Percentiles rank a stretch among this genome's conserved stretches.
Evolutionary conservation across 2,329 filamentous ascomycete species (phyloP).

Genomic region (Lithohypha guttulata): DNA sequence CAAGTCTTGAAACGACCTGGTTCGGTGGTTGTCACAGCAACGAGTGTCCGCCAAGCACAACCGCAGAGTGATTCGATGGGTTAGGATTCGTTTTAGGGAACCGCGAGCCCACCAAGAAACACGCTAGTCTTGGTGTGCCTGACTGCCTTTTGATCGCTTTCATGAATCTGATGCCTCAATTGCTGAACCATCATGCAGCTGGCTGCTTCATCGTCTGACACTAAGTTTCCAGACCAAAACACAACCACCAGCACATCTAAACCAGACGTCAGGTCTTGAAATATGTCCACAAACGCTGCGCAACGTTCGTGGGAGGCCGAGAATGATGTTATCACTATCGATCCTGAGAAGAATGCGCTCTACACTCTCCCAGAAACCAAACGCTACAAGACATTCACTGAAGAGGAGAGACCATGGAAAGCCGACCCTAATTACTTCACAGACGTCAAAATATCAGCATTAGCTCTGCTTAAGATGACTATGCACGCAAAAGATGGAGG

Average conservation of each 20-base stretch:
- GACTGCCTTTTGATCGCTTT: too few relatives aligned
- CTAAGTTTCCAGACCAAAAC: too few relatives aligned
- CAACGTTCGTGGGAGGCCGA: constrained; percentile 54
- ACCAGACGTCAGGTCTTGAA: too few relatives aligned
- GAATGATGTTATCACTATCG: constrained; percentile 72
- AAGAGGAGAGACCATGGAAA: constrained; percentile 58
- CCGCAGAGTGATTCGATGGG: too few relatives aligned
- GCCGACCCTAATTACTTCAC: constrained; percentile 81
- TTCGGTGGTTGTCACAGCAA: constrained; percentile 7
- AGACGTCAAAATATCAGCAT: constrained; percentile 80
- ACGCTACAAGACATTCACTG: constrained; percentile 55
- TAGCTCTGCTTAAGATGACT: constrained; percentile 95
- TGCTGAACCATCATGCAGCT: too few relatives aligned
- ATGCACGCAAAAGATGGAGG: constrained; percentile 97
- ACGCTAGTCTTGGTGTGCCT: too few relatives aligned
- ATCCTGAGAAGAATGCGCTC: constrained; percentile 78
- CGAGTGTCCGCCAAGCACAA: too few relatives aligned
- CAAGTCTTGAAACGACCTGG: too few relatives aligned
- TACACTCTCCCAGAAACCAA: constrained; percentile 63
- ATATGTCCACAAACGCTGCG: constrained; percentile 27
- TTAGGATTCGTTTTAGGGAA: too few relatives aligned
- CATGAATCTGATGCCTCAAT: too few relatives aligned
- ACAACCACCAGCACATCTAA: constrained; percentile 5
- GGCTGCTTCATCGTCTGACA: too few relatives aligned
- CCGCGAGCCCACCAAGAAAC: too few relatives aligned